These are phyloP conservation scores for Suillus tomentosus DNA, from an alignment of 768 basidiomycete genomes.

Conservation along the genomic window DNA sequence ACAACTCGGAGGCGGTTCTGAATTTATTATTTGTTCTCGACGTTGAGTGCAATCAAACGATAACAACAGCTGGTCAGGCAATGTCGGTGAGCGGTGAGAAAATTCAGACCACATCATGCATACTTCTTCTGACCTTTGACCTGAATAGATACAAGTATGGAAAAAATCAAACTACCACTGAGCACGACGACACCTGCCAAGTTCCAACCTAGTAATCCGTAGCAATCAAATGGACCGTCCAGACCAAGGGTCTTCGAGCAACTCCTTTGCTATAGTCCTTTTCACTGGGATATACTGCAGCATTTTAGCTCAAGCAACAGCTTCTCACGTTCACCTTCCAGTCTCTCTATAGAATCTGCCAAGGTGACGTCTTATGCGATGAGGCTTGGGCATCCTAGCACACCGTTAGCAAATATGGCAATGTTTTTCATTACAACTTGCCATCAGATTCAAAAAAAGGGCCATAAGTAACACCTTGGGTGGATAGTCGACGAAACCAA, in stretches of 20 bases:
- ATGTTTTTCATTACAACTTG: background rate
- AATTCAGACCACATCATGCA: background rate
- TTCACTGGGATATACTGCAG: background rate
- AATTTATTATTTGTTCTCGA: too few relatives aligned
- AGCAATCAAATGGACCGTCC: background rate
- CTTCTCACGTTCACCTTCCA: background rate
- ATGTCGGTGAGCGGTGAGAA: background rate
- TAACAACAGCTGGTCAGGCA: background rate
- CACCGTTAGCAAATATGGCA: background rate
- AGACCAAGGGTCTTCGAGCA: background rate
- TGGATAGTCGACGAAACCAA: background rate
- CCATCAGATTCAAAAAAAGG: background rate
- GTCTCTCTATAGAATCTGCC: background rate
- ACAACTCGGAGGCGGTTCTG: background rate
- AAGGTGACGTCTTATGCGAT: background rate
- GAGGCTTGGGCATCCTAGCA: background rate
- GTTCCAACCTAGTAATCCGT: background rate
- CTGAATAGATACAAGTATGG: background rate
- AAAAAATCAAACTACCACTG: background rate
- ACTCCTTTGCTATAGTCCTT: background rate
- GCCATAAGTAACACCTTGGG: background rate
- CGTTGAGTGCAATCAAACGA: background rate
- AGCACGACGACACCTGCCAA: background rate
- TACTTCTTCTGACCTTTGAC: background rate
- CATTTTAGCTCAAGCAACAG: background rate